A percentile compares a stretch with the other conserved stretches of the same genome.
Evolutionary conservation across 805 yeast genomes (phyloP).

Genomic region (Sugiyamaella qingdaonensis): DNA sequence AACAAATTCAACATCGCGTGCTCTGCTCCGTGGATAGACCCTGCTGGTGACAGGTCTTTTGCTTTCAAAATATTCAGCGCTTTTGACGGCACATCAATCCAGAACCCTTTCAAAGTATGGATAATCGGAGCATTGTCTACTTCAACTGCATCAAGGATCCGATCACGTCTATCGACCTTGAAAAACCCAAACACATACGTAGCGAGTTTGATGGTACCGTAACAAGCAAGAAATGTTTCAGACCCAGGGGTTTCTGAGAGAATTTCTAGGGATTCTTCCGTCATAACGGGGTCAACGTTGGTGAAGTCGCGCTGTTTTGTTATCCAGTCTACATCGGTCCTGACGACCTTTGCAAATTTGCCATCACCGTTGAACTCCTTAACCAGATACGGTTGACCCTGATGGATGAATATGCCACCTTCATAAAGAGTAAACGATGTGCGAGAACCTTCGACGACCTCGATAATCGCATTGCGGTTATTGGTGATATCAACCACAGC

Average conservation of each 20-base stretch:
- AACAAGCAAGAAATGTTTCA: conserved; percentile 37
- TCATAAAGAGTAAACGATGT: conserved; percentile 85
- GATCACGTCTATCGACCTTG: conserved; percentile 69
- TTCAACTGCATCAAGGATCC: conserved; percentile 90
- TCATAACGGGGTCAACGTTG: conserved; percentile 74
- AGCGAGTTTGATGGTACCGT: conserved; percentile 69
- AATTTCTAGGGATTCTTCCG: conserved; percentile 22
- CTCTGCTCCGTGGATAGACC: conserved; percentile 94
- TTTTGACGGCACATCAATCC: conserved; percentile 80
- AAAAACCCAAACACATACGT: conserved; percentile 88
- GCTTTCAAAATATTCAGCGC: conserved; percentile 55
- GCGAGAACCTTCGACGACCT: conserved; percentile 83
- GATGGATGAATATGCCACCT: conserved; percentile 92
- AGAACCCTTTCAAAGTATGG: conserved; percentile 71
- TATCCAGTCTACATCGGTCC: conserved; percentile 92
- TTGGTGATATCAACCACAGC: conserved; percentile 90
- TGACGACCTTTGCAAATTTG: conserved; percentile 75
- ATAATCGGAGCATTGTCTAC: conserved; percentile 82
- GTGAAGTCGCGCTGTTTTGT: conserved; percentile 90
- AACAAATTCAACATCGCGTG: conserved; percentile 80
- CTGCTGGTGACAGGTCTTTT: conserved; percentile 69
- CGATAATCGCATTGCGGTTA: conserved; percentile 60
- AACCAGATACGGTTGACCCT: conserved; percentile 85
- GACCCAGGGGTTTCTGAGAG: conserved; percentile 2
- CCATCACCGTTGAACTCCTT: conserved; percentile 76